phyloP scores from a whole-genome alignment of 2,329 filamentous ascomycete species.

The Rhytidhysteron rufulum region DNA sequence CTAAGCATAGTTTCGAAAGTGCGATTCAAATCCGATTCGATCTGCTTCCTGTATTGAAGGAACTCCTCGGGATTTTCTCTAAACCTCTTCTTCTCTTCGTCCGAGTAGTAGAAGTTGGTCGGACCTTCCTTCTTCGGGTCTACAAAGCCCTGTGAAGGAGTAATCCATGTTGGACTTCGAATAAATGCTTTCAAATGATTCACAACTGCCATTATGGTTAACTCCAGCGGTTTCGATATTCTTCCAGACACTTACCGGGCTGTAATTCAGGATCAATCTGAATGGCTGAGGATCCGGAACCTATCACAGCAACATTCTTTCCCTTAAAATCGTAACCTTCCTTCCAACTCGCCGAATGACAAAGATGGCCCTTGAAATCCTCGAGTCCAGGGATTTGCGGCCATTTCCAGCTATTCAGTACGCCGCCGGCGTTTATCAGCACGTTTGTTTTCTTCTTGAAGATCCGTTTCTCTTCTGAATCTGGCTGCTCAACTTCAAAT shows the following conservation, averaged over 20 bases:
- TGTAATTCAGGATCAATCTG: slow-evolving; percentile 21
- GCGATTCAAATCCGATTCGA: slow-evolving; percentile 2
- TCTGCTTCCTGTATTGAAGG: slow-evolving; percentile 2
- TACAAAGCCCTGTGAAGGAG: slow-evolving; percentile 38
- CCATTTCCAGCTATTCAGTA: slow-evolving; percentile 37
- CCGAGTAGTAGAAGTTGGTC: slow-evolving; percentile 1
- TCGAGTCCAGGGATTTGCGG: slow-evolving; percentile 31
- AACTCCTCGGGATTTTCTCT: background rate
- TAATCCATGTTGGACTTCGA: slow-evolving; percentile 40
- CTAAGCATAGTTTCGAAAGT: background rate
- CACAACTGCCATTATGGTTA: background rate
- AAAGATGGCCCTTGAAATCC: slow-evolving; percentile 33
- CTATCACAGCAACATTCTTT: slow-evolving; percentile 13
- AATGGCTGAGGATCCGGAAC: slow-evolving; percentile 9
- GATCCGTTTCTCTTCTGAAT: background rate
- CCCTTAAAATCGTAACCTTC: slow-evolving; percentile 18
- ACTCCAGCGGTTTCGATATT: background rate
- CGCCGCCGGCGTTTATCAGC: slow-evolving; percentile 37
- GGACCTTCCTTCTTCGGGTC: slow-evolving; percentile 38
- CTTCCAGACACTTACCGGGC: background rate
- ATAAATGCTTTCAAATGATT: background rate
- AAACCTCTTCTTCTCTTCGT: background rate
- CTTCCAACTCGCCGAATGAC: slow-evolving; percentile 36
- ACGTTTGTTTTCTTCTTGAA: slow-evolving; percentile 17
- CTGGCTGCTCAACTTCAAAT: background rate